Evolutionary conservation across 495 filamentous ascomycete genomes (phyloP), one percentile per base, ranked within the genome.

Genomic region (Astrothelium macrocarpum): DNA sequence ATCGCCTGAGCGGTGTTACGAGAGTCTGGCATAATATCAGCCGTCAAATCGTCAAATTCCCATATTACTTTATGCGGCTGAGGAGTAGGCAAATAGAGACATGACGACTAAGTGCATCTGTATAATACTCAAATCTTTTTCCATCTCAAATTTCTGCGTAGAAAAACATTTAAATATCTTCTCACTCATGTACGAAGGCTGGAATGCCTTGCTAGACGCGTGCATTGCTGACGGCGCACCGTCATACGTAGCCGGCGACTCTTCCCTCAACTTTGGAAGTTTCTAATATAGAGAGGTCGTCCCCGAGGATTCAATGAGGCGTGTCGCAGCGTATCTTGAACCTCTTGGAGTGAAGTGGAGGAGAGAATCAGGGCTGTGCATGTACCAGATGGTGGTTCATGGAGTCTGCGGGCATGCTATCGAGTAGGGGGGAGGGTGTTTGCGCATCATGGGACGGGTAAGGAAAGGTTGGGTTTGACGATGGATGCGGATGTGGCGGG

Each of bases 181-280:
- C n/a, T n/a, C n/a, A 42, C 62, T 81, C 63, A 80, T 81, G 79
- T 32, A 72, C 23, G 72, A 78, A 1, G 78, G 78, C 1, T 77
- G 80, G 60, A 77, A 79, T 60, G 18, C 67, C 0, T 71, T 80
- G 43, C 73, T 80, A 60, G 78, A 80, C 65, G 76, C 75, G 4
- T 79, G 75, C 61, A 75, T 76, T n/a, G 70, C 64, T 1, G 67
- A 66, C 14, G 64, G 68, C 1, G 75, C 80, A 4, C 68, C 75
- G 1, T 68, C 78, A 0, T 80, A 78, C 59, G 68, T 81, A 4
- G 77, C 78, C 9, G 74, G 73, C 62, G 79, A 81, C 66, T 81
- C 68, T 64, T 62, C 68, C 0, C 31, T 81, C 14, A 77, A 80
- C 63, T 80, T 72, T 62, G 71, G 71, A 28, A 73, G 71, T 62